Percentiles rank a stretch among this genome's conserved stretches.
Evolutionary conservation across 2,329 filamentous ascomycete genomes (phyloP).

Genomic region (Talaromyces sp.): DNA sequence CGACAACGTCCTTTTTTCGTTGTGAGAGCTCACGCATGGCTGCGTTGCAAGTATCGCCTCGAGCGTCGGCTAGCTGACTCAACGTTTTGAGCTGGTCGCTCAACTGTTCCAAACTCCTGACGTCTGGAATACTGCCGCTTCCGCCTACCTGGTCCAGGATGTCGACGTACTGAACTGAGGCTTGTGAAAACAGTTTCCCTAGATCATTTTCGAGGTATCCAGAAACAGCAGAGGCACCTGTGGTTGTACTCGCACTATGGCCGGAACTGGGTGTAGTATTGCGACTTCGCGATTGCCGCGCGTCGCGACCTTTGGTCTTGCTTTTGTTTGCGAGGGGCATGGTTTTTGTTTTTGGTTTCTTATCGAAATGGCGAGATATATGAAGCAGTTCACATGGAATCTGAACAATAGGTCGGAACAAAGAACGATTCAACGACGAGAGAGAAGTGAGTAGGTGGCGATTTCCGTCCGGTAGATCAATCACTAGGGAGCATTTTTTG

Average conservation of each 20-base stretch:
- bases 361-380: background rate
- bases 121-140: slow-evolving; percentile 45
- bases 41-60: slow-evolving; percentile 55
- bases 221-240: slow-evolving; percentile 28
- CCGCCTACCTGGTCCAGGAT: slow-evolving; percentile 53
- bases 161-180: slow-evolving; percentile 52
- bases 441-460: background rate
- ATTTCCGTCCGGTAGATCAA: background rate
- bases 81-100: slow-evolving; percentile 53
- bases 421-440: background rate
- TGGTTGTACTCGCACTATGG: slow-evolving; percentile 42
- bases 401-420: background rate
- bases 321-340: slow-evolving; percentile 46
- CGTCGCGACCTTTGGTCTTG: slow-evolving; percentile 52
- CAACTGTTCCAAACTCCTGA: slow-evolving; percentile 45
- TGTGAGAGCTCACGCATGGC: slow-evolving; percentile 57
- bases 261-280: slow-evolving; percentile 60
- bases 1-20: slow-evolving; percentile 53
- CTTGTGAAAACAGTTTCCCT: slow-evolving; percentile 44
- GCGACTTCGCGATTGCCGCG: slow-evolving; percentile 53
- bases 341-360: background rate
- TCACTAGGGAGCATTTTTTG: background rate
- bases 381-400: background rate
- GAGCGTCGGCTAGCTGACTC: slow-evolving; percentile 53
- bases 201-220: slow-evolving; percentile 54